Conservation (phyloP, 371 early-diverging fungal species). For the Blastocladiella emersonii region DNA sequence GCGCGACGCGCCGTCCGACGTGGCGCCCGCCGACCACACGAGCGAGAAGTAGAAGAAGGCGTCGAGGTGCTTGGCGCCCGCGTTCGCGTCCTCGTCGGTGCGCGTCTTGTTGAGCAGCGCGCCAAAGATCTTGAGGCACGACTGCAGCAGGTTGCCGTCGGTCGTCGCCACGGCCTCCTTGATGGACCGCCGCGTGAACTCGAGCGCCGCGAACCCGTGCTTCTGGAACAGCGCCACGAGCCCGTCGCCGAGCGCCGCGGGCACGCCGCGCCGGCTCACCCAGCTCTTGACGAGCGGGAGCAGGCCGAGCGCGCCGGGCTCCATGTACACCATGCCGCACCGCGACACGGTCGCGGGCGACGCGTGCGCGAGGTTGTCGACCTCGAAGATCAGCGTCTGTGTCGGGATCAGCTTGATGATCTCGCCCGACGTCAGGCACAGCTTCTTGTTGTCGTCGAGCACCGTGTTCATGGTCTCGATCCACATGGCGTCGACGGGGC, state of each 20-base stretch:
- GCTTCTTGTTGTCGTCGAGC: conserved; percentile 47
- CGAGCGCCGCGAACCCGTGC: conserved; percentile 21
- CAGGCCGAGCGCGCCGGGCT: conserved; percentile 39
- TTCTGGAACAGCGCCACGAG: conserved; percentile 19
- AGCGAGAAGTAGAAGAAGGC: conserved; percentile 33
- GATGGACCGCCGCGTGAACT: conserved; percentile 24
- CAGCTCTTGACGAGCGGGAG: conserved; percentile 30
- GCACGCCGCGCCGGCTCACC: conserved; percentile 11
- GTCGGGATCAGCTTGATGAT: conserved; percentile 41
- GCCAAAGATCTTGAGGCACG: conserved; percentile 26
- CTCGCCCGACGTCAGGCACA: conserved; percentile 46
- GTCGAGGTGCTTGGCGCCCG: conserved; percentile 20
- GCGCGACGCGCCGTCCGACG: conserved; percentile 28
- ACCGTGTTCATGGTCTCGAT: conserved; percentile 52
- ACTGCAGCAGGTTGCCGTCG: conserved; percentile 26
- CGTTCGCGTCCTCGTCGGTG: conserved; percentile 10
- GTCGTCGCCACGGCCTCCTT: conserved; percentile 34
- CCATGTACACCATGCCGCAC: conserved; percentile 50
- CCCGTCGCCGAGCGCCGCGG: conserved; percentile 5
- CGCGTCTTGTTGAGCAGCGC: conserved; percentile 14
- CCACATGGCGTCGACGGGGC: conserved; percentile 50
- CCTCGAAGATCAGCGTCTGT: conserved; percentile 46
- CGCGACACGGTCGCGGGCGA: conserved; percentile 46
- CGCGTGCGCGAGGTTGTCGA: conserved; percentile 39
- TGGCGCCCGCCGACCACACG: conserved; percentile 39